phyloP scores from a whole-genome alignment of 495 filamentous ascomycete species.

The Xylaria telfairii region DNA sequence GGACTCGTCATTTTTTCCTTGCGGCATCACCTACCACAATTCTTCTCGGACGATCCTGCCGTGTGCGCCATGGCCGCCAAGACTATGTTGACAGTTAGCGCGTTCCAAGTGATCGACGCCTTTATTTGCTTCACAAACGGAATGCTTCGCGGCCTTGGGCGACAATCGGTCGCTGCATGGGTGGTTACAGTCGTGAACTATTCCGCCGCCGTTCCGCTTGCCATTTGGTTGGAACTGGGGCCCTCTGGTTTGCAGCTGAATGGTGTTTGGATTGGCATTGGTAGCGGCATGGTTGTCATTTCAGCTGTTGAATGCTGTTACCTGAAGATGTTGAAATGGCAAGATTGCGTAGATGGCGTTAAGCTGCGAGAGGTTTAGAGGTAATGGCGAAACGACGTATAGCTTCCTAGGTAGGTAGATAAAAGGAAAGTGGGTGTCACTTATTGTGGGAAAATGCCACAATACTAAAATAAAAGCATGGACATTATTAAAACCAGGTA shows the following conservation, averaged over 20 bases:
- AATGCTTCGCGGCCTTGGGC: slow-evolving; percentile 68
- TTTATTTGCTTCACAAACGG: slow-evolving; percentile 63
- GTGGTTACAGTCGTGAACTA: slow-evolving; percentile 77
- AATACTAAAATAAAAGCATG: neutral
- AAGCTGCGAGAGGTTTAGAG: slow-evolving; percentile 32
- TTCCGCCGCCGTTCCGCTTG: slow-evolving; percentile 72
- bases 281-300: slow-evolving; percentile 59
- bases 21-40: slow-evolving; percentile 37
- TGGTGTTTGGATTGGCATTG: slow-evolving; percentile 74
- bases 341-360: slow-evolving; percentile 37
- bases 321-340: slow-evolving; percentile 39
- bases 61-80: slow-evolving; percentile 37
- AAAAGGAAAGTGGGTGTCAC: neutral
- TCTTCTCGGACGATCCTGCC: slow-evolving; percentile 47
- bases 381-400: neutral
- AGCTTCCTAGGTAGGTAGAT: neutral
- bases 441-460: neutral
- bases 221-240: slow-evolving; percentile 67
- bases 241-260: slow-evolving; percentile 62
- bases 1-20: slow-evolving; percentile 42
- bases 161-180: slow-evolving; percentile 77
- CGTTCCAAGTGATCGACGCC: slow-evolving; percentile 42
- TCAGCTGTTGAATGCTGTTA: slow-evolving; percentile 36
- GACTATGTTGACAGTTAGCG: slow-evolving; percentile 51
- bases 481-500: neutral